phyloP scores from a whole-genome alignment of 2,329 filamentous ascomycete genomes.

The Aspergillus sp. region DNA sequence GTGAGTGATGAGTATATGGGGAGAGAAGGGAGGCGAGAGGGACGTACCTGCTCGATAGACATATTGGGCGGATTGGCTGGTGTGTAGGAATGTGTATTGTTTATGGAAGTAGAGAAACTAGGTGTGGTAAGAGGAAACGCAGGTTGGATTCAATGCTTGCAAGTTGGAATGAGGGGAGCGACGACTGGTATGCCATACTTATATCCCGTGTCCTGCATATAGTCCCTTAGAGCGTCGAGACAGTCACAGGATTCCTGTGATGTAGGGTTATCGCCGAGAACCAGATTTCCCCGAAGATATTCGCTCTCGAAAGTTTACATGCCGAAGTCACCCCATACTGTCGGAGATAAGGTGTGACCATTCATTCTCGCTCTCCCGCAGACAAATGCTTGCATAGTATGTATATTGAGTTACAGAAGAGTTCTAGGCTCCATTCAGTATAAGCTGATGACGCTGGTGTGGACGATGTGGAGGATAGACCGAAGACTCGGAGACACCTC shows the following conservation, averaged over 20 bases:
- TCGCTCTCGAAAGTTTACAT: background rate
- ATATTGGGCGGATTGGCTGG: background rate
- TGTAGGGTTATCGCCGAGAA: background rate
- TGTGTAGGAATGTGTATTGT: background rate
- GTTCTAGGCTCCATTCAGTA: no score
- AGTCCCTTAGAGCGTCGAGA: background rate
- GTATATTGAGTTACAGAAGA: no score
- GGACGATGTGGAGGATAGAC: background rate
- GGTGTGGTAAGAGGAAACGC: background rate
- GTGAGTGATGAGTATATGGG: background rate
- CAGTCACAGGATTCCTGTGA: background rate
- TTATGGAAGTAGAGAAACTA: background rate
- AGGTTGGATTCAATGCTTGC: background rate
- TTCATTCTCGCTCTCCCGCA: background rate
- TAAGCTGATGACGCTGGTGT: background rate
- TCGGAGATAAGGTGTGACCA: background rate
- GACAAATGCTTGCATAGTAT: no score
- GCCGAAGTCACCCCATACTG: background rate
- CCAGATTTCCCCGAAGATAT: background rate
- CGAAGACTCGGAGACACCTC: background rate
- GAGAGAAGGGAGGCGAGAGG: background rate
- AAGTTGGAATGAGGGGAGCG: background rate
- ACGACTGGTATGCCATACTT: background rate
- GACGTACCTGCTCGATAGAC: background rate
- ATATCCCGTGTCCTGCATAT: background rate